A percentile compares a stretch with the other conserved stretches of the same genome.
Conservation (phyloP, 202 grass and related monocot species). For the Dendrocalamus latiflorus region DNA sequence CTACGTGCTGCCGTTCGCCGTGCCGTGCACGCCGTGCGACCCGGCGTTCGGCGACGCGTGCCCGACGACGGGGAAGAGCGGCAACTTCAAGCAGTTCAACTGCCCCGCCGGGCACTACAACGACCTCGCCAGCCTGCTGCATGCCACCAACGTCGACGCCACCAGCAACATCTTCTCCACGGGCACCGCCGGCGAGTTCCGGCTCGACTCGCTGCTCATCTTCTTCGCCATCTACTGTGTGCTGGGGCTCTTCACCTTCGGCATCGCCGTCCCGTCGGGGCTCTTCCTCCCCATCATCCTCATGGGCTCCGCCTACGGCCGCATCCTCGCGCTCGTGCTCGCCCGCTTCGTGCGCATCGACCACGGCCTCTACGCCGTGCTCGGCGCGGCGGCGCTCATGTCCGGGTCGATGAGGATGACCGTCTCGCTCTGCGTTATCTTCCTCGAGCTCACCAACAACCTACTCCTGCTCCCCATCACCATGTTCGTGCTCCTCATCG, state of each 20-base stretch:
- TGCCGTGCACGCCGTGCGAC: too few species aligned
- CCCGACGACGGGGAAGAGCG: conserved; percentile 52
- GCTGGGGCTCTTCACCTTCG: conserved; percentile 88
- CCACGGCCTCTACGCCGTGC: too few species aligned
- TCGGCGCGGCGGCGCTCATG: too few species aligned
- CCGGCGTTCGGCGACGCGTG: conserved; percentile 33
- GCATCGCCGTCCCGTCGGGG: conserved; percentile 86
- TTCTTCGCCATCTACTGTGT: conserved; percentile 81
- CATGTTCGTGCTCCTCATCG: too few species aligned
- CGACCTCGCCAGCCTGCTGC: conserved; percentile 82
- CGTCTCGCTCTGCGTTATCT: conserved; percentile 88
- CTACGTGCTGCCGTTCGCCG: too few species aligned
- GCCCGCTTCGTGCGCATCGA: too few species aligned
- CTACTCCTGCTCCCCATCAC: too few species aligned
- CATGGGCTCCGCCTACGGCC: too few species aligned
- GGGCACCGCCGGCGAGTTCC: conserved; percentile 65
- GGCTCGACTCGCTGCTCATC: conserved; percentile 64
- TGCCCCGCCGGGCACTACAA: conserved; percentile 77
- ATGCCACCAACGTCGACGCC: conserved; percentile 89
- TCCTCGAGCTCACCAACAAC: conserved; percentile 97
- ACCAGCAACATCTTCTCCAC: conserved; percentile 94
- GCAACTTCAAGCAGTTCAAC: conserved; percentile 99
- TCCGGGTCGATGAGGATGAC: conserved; percentile 94
- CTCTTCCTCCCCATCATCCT: conserved; percentile 99
- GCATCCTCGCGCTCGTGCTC: too few species aligned